phyloP scores from a whole-genome alignment of 1,284 basidiomycete species.

The Melampsora abietis-canadensis region DNA sequence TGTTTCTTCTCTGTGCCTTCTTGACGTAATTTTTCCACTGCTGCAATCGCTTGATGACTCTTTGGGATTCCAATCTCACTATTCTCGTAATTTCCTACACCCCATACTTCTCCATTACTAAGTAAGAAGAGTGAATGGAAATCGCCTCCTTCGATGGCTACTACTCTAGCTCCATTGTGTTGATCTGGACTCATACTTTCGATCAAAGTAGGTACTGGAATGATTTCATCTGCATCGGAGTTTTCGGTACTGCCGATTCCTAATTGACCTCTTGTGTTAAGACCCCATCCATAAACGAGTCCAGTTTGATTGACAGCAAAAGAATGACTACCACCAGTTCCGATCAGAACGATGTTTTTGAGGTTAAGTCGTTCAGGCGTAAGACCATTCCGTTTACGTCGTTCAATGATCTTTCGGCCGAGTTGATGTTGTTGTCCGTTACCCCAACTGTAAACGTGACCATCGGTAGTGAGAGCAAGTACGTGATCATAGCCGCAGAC shows the following conservation, averaged over 20 bases:
- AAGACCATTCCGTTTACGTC: conserved; percentile 77
- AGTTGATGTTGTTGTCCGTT: conserved; percentile 82
- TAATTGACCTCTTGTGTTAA: conserved; percentile 73
- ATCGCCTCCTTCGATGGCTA: conserved; percentile 66
- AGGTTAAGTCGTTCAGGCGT: conserved; percentile 74
- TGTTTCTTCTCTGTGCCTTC: conserved; percentile 48
- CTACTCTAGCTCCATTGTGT: conserved; percentile 67
- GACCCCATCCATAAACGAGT: conserved; percentile 83
- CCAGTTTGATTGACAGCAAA: conserved; percentile 82
- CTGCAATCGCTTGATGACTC: conserved; percentile 61
- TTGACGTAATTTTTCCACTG: conserved; percentile 51
- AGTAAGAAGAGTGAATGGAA: conserved; percentile 86
- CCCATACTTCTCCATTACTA: conserved; percentile 75
- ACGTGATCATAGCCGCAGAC: conserved; percentile 82
- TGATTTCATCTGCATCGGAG: conserved; percentile 58
- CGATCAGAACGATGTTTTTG: conserved; percentile 71
- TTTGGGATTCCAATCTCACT: conserved; percentile 71
- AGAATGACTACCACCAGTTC: conserved; percentile 77
- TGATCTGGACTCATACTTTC: conserved; percentile 64
- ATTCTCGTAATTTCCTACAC: conserved; percentile 72
- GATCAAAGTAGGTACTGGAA: conserved; percentile 69
- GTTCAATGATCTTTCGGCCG: conserved; percentile 72
- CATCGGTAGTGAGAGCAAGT: conserved; percentile 76
- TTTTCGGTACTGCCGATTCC: conserved; percentile 60
- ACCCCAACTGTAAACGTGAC: conserved; percentile 73